These are phyloP conservation scores for Penicillium crustosum DNA, from an alignment of 2,329 filamentous ascomycete species.

Conservation along the genomic window DNA sequence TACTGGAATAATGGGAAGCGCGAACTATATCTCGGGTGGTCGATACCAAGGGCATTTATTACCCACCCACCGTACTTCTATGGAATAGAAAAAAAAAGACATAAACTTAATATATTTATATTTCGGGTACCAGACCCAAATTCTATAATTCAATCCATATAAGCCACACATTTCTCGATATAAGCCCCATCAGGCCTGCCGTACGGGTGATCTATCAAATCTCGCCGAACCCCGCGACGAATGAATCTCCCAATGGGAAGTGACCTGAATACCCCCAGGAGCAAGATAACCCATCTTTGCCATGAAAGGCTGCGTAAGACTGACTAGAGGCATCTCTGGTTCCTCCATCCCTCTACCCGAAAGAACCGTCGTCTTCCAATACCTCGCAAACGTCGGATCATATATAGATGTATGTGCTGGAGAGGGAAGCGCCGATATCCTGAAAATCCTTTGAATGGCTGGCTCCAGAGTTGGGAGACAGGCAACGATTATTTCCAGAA, in stretches of 20 bases:
- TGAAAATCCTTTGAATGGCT: constrained; percentile 4
- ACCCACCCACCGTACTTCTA: not conserved
- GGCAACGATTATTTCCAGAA: constrained; percentile 19
- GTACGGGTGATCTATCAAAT: constrained; percentile 18
- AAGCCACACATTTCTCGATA: not conserved
- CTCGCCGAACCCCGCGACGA: constrained; percentile 23
- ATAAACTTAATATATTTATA: not conserved
- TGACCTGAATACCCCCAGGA: constrained; percentile 23
- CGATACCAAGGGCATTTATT: not conserved
- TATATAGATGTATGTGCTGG: not conserved
- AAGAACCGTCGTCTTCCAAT: constrained; percentile 17
- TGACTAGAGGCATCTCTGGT: constrained; percentile 17
- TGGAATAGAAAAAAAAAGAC: not conserved
- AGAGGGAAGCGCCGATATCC: constrained; percentile 4
- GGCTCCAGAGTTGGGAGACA: constrained; percentile 18
- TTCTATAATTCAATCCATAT: not conserved
- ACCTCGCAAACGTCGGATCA: constrained; percentile 7
- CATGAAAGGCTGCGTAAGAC: constrained; percentile 10
- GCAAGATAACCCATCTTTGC: constrained; percentile 19
- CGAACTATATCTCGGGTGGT: not conserved
- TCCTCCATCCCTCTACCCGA: constrained; percentile 12
- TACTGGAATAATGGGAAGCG: not conserved
- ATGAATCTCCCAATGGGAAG: constrained; percentile 28
- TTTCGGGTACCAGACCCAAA: not conserved
- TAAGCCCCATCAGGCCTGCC: constrained; percentile 2